Percentiles rank a stretch among this genome's conserved stretches.
These are phyloP conservation scores for Malus hybrid DNA, from an alignment of 331 rosid species.

Conservation along the genomic window DNA sequence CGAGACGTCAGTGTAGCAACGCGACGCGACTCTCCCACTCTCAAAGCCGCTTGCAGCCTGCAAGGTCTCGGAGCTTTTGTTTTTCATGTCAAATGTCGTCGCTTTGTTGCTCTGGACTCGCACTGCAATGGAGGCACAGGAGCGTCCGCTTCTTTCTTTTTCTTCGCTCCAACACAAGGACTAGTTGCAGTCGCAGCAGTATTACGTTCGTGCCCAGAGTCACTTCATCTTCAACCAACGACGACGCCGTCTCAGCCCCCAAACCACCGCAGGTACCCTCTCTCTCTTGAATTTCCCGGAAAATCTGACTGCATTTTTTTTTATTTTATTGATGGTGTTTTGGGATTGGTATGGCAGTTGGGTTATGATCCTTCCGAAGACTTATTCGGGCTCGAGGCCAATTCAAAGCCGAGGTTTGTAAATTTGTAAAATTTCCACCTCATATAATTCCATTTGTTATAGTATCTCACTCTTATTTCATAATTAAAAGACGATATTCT, in stretches of 20 bases:
- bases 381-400: conserved; percentile 35
- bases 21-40: neutral
- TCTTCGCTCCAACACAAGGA: conserved; percentile 24
- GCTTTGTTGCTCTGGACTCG: conserved; percentile 24
- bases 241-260: conserved; percentile 42
- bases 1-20: neutral
- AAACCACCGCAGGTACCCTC: conserved; percentile 35
- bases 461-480: neutral
- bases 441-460: neutral
- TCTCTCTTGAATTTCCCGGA: neutral
- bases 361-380: too few relatives aligned
- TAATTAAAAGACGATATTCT: too few relatives aligned
- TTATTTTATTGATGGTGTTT: too few relatives aligned
- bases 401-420: conserved; percentile 53
- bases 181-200: neutral
- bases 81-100: conserved; percentile 16
- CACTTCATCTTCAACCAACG: conserved; percentile 38
- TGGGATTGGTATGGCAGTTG: too few relatives aligned
- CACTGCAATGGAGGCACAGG: conserved; percentile 26
- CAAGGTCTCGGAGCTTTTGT: neutral
- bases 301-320: too few relatives aligned
- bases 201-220: conserved; percentile 22
- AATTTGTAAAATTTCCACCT: neutral
- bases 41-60: neutral
- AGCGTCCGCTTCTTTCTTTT: conserved; percentile 24